Conservation (phyloP, 2,329 filamentous ascomycete species). For the Trichoderma brevicompactum region DNA sequence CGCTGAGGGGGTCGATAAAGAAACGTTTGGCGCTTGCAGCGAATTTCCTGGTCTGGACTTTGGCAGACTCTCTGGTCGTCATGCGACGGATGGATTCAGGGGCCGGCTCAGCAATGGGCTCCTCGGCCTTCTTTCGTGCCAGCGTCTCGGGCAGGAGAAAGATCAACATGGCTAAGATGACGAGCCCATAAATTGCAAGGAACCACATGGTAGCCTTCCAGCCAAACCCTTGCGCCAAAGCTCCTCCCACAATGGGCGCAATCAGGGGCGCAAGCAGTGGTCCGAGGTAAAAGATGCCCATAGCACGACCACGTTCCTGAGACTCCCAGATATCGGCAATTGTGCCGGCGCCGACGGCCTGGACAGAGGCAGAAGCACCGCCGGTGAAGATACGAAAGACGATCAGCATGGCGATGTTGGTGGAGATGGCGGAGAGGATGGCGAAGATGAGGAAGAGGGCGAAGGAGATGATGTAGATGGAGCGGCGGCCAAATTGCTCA, state of each 20-base stretch:
- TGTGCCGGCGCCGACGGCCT: slow-evolving; percentile 81
- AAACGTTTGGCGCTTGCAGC: slow-evolving; percentile 60
- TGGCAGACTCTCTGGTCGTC: slow-evolving; percentile 65
- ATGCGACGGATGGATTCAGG: slow-evolving; percentile 48
- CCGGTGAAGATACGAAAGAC: slow-evolving; percentile 75
- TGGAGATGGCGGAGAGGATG: slow-evolving; percentile 68
- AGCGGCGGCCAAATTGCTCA: slow-evolving; percentile 71
- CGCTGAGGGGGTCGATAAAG: slow-evolving; percentile 72
- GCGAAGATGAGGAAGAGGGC: slow-evolving; percentile 72
- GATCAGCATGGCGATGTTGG: slow-evolving; percentile 75
- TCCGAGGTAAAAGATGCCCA: slow-evolving; percentile 82
- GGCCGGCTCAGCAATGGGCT: not conserved
- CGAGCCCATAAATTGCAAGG: slow-evolving; percentile 68
- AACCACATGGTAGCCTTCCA: slow-evolving; percentile 84
- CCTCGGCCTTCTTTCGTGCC: slow-evolving; percentile 40
- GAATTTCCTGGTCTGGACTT: slow-evolving; percentile 58
- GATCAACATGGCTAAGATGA: slow-evolving; percentile 59
- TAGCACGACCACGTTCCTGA: slow-evolving; percentile 73
- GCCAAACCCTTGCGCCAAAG: slow-evolving; percentile 67
- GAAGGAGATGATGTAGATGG: slow-evolving; percentile 80
- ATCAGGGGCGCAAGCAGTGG: slow-evolving; percentile 75
- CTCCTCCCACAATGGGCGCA: slow-evolving; percentile 77
- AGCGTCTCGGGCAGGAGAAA: slow-evolving; percentile 70
- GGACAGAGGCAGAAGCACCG: slow-evolving; percentile 77
- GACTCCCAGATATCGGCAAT: slow-evolving; percentile 82